Conservation (phyloP, 495 filamentous ascomycete genomes). For the Penicillium daleae region DNA sequence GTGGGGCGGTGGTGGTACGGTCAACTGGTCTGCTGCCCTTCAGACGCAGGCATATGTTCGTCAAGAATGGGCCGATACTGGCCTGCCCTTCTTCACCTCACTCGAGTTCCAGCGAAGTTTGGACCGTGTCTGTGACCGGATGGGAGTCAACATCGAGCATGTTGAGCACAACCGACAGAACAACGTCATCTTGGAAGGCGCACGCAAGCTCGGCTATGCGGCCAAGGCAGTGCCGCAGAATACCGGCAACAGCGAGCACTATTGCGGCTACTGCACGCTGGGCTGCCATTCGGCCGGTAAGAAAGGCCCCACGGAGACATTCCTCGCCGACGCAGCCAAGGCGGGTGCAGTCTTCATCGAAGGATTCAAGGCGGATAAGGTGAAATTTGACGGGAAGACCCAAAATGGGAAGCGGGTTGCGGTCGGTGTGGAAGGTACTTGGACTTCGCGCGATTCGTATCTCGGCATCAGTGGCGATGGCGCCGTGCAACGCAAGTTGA, state of each 20-base stretch:
- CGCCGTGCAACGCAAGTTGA: constrained; percentile 57
- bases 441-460: constrained; percentile 70
- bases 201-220: constrained; percentile 72
- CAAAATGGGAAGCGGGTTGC: constrained; percentile 59
- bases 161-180: constrained; percentile 75
- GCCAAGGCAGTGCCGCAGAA: constrained; percentile 79
- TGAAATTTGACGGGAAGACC: constrained; percentile 59
- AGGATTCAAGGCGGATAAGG: constrained; percentile 68
- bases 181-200: constrained; percentile 70
- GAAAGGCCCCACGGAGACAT: constrained; percentile 75
- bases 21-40: constrained; percentile 88
- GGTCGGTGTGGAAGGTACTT: constrained; percentile 68
- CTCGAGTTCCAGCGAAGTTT: constrained; percentile 74
- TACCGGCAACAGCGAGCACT: constrained; percentile 66
- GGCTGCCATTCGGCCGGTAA: constrained; percentile 77
- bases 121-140: constrained; percentile 71
- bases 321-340: constrained; percentile 74
- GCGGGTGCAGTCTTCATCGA: constrained; percentile 80
- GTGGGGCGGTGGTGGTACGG: constrained; percentile 85
- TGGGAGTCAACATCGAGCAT: constrained; percentile 74
- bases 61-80: constrained; percentile 75
- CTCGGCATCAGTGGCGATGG: constrained; percentile 56
- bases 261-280: constrained; percentile 77
- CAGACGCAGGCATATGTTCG: constrained; percentile 82
- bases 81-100: constrained; percentile 78